phyloP scores from a whole-genome alignment of 352 stramenopile species.

The Pythium diclinum region DNA sequence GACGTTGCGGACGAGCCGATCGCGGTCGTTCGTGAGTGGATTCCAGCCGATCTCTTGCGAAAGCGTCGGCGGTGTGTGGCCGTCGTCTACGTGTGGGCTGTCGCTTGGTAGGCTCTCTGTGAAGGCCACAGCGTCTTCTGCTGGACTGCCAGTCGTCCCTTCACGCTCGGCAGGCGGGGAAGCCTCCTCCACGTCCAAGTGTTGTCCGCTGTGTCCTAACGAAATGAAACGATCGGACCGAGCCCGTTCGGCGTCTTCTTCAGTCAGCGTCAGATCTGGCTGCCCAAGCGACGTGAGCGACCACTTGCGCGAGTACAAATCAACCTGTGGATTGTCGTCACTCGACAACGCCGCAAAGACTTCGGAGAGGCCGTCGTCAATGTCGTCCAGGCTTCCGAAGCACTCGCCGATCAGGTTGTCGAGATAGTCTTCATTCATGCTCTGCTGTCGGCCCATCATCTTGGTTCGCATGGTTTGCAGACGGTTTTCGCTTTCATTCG shows the following conservation, averaged over 20 bases:
- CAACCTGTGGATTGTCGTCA: slow-evolving; percentile 3
- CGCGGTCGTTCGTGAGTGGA: slow-evolving; percentile 21
- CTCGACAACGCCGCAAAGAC: slow-evolving; percentile 8
- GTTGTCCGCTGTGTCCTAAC: background rate
- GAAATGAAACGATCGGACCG: background rate
- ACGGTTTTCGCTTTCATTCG: background rate
- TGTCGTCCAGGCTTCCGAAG: slow-evolving; percentile 17
- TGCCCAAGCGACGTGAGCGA: background rate
- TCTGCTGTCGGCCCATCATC: slow-evolving; percentile 9
- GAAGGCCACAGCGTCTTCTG: background rate
- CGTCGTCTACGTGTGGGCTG: too few species aligned
- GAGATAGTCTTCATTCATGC: slow-evolving; percentile 18
- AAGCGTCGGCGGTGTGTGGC: background rate
- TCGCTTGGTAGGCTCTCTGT: background rate
- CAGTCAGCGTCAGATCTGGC: background rate
- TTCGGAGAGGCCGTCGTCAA: slow-evolving; percentile 17
- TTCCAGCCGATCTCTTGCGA: slow-evolving; percentile 22
- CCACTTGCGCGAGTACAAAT: slow-evolving; percentile 4
- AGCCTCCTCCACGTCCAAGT: background rate
- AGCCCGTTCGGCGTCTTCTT: background rate
- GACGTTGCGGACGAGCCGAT: slow-evolving; percentile 25
- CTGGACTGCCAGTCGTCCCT: too few species aligned
- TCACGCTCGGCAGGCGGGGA: too few species aligned
- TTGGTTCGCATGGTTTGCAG: slow-evolving; percentile 5
- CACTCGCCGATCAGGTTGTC: slow-evolving; percentile 18